Base-by-base conservation (phyloP, 202 grass and related monocot genomes). In the Carex sylvatica region DNA sequence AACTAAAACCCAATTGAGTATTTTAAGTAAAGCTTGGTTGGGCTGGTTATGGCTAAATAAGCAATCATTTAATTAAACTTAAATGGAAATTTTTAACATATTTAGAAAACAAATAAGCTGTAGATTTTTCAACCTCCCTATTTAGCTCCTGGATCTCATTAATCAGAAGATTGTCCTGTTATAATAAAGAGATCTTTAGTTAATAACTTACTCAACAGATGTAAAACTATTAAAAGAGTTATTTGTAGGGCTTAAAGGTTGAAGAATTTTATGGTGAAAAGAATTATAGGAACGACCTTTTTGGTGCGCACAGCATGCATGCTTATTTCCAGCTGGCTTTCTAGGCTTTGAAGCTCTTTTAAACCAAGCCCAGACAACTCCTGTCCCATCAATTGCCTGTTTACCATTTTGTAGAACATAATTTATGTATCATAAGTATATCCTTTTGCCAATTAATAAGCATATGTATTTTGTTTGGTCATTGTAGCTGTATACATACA, bases 71-170 rank as follows among this genome's bases (percentile, higher is more conserved):
- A 28, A 28, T 28, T 28, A 28, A 28, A 28, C 28, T 28, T 28
- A 68, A 85, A 87, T 83, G 19, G 28, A 58, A 84, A 75, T n/a
- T 82, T 85, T 10, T 64, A 10, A 79, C 6, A 40, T 36, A 83
- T 79, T 4, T 58, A 36, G 9, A 77, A 76, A 30, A 70, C 26
- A 10, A 51, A 55, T 73, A 80, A 64, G 64, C 69, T 80, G 23
- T 61, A 53, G 30, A 28, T 28, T 28, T 59, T 38, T 22, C 62
- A 80, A 94, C 94, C 91, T 94, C 90, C 24, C 44, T 70, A 52
- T 92, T 85, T 55, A 97, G 82, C 60, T 90, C 89, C 76, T 94
- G 89, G 63, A 97, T 97, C 84, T 97, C 86, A 79, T 84, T 62
- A 78, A 56, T 87, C 65, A 94, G 70, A 89, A 91, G 9, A 85